phyloP scores from a whole-genome alignment of 352 stramenopile genomes.

The Globisporangium alternatum region DNA sequence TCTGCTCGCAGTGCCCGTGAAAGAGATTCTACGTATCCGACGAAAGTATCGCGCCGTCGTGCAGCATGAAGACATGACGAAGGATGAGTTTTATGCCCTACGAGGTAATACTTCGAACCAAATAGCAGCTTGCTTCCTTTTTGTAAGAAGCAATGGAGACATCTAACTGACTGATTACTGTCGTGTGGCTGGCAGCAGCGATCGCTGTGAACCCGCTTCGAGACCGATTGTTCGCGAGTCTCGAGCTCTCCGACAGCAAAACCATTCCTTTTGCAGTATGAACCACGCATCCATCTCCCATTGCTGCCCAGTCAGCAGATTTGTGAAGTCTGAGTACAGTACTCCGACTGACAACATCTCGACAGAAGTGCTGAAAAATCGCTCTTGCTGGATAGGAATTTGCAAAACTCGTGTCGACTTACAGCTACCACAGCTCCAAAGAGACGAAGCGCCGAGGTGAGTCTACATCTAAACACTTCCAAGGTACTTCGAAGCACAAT shows the following conservation, averaged over 20 bases:
- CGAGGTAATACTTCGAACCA: conserved; percentile 14
- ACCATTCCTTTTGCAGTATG: conserved; percentile 39
- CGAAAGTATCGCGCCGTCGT: conserved; percentile 34
- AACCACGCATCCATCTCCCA: background rate
- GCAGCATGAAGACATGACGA: conserved; percentile 46
- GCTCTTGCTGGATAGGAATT: conserved; percentile 38
- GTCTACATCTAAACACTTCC: background rate
- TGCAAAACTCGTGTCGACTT: conserved; percentile 42
- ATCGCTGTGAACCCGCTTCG: conserved; percentile 44
- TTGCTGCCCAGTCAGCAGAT: background rate
- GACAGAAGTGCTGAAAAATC: background rate
- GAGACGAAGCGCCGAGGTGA: conserved; percentile 51
- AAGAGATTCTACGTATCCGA: conserved; percentile 56
- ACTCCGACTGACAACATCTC: background rate
- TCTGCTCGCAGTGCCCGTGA: conserved; percentile 30
- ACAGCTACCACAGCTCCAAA: conserved; percentile 57
- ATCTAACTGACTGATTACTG: background rate
- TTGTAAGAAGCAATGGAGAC: background rate
- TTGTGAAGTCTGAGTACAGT: background rate
- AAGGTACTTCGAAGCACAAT: background rate
- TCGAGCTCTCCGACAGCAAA: conserved; percentile 33
- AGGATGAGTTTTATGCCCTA: conserved; percentile 51
- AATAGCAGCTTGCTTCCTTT: background rate
- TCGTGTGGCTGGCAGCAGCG: conserved; percentile 8
- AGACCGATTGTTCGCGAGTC: conserved; percentile 39